These are phyloP conservation scores for Trichoderma hamatum DNA, from an alignment of 2,329 filamentous ascomycete genomes.

Conservation along the genomic window DNA sequence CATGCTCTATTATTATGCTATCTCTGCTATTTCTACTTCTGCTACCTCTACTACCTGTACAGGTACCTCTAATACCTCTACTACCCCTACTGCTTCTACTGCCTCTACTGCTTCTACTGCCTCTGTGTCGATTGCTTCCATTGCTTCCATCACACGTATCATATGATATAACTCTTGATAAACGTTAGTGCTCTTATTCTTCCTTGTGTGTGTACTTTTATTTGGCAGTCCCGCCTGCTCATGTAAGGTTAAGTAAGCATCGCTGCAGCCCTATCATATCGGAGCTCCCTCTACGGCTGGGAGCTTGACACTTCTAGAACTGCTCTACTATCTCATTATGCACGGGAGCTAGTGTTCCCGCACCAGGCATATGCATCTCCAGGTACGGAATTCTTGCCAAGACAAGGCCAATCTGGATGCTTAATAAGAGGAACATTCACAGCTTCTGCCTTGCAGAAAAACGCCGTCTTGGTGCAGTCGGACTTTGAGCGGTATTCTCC, in stretches of 20 bases:
- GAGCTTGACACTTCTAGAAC: neutral
- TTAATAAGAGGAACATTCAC: neutral
- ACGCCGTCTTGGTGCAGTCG: neutral
- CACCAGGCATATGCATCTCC: neutral
- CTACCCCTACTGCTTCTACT: too few relatives aligned
- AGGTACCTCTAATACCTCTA: too few relatives aligned
- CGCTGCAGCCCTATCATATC: neutral
- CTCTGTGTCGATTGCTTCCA: too few relatives aligned
- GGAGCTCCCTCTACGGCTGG: neutral
- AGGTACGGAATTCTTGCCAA: neutral
- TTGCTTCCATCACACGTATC: neutral
- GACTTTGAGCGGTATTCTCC: conserved; percentile 19
- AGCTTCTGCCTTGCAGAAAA: neutral
- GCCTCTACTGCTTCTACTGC: neutral
- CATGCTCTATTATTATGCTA: too few relatives aligned
- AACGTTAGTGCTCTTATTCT: neutral
- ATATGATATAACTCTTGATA: neutral
- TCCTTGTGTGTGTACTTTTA: neutral
- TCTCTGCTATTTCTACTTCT: too few relatives aligned
- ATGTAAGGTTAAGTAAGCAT: conserved; percentile 5
- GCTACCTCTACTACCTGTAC: too few relatives aligned
- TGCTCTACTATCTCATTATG: neutral
- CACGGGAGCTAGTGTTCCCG: conserved; percentile 5
- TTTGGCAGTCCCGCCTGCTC: neutral
- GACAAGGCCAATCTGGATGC: neutral